These are phyloP conservation scores for Plasmodium reichenowi DNA, from an alignment of 169 alveolate species.

Conservation along the genomic window DNA sequence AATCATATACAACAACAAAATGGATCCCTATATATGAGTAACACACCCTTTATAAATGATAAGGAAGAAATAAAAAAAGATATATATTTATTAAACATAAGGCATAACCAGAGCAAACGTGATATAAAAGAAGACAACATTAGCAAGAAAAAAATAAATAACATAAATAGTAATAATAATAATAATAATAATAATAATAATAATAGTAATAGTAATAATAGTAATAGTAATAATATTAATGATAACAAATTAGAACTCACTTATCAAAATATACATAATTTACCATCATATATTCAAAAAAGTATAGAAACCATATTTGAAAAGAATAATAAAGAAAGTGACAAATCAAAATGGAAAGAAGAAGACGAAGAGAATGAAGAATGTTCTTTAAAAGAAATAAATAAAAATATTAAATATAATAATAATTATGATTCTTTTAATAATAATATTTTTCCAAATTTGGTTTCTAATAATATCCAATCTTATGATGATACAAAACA, in stretches of 20 bases:
- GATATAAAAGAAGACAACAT: not conserved
- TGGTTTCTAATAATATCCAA: not conserved
- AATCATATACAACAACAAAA: not conserved
- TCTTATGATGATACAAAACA: not conserved
- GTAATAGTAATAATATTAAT: not conserved
- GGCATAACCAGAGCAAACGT: not conserved
- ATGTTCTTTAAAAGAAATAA: too few species aligned
- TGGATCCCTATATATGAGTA: not conserved
- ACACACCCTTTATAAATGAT: too few species aligned
- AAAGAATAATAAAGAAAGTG: slow-evolving; percentile 1
- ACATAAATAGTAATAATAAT: not conserved
- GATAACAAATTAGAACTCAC: slow-evolving; percentile 8
- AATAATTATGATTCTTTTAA: not conserved
- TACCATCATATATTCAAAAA: slow-evolving; percentile 50
- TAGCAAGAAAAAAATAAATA: not conserved
- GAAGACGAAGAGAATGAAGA: not conserved
- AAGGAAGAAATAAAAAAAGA: not conserved
- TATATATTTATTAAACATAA: not conserved
- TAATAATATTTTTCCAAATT: not conserved
- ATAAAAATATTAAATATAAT: not conserved
- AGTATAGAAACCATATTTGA: slow-evolving; percentile 30
- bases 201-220: not conserved
- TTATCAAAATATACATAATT: slow-evolving; percentile 25
- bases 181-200: not conserved
- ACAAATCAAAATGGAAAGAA: not conserved